These are phyloP conservation scores for Blepharisma japonicum DNA, from an alignment of 73 alveolate genomes.

Conservation along the genomic window DNA sequence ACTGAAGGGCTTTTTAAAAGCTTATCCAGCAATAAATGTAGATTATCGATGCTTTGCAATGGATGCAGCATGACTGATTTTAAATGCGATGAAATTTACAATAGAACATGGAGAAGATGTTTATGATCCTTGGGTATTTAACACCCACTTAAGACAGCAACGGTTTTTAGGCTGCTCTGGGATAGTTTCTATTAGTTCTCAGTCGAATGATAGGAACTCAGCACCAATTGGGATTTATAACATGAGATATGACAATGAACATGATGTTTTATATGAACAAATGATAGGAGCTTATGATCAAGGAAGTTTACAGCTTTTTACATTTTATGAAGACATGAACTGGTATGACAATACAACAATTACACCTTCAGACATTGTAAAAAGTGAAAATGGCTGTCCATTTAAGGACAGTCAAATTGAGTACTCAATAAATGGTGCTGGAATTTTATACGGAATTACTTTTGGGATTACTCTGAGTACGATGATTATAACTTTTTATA, in stretches of 20 bases:
- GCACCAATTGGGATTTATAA: too few relatives aligned
- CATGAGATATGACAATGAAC: too few relatives aligned
- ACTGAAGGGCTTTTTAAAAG: not conserved
- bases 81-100: not conserved
- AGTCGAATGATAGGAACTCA: not conserved
- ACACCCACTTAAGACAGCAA: not conserved
- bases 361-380: not conserved
- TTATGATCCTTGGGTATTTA: not conserved
- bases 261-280: too few relatives aligned
- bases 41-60: not conserved
- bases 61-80: not conserved
- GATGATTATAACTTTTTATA: not conserved
- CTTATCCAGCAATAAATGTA: not conserved
- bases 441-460: not conserved
- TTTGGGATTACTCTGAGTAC: not conserved
- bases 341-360: not conserved
- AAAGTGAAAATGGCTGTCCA: constrained; percentile 18
- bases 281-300: too few relatives aligned
- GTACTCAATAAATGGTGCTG: not conserved
- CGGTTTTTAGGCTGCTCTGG: constrained; percentile 15
- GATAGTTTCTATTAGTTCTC: not conserved
- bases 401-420: not conserved
- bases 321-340: not conserved
- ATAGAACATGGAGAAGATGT: not conserved
- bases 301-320: too few relatives aligned